Evolutionary conservation across 768 basidiomycete genomes (phyloP), one percentile per base, ranked within the genome.

Genomic region (Psilocybe cyanescens): DNA sequence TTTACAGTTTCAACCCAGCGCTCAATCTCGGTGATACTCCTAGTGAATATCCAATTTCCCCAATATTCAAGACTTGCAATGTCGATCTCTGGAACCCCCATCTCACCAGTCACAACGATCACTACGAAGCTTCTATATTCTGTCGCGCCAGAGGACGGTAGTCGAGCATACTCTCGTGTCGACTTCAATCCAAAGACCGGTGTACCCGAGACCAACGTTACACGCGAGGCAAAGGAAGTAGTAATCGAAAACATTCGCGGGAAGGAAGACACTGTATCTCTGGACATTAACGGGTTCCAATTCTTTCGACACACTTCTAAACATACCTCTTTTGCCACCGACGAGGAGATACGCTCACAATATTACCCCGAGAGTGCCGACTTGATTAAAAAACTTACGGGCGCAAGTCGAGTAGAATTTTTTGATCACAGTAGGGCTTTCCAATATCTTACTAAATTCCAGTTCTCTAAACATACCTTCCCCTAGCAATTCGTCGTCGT

Each of bases 291-390:
- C 2, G 84, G 85, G 4, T 87, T 85, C 71, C 79, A 81, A 65
- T 83, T 74, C 63, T 73, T 67, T 62, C 44, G 61, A 8, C 66
- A 67, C 35, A 69, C 82, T 0, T 69, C 83, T 0, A 77, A 80
- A 62, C 79, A 82, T 63, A 80, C 74, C 8, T 63, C 76, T 0
- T 88, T 89, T 71, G 61, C 62, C 0, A 75, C 81, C 58, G 83
- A 86, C 37, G 79, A 77, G 14, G 80, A 80, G 30, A 79, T 89
- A 37, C 64, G 76, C 65, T 66, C 64, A 48, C 82, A 81, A 51
- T 89, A 90, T 68, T 88, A 87, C 65, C 79, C 81, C 1, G 88
- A 89, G 71, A 82, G 81, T 63, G 74, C 78, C 11, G 82, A 83
- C 67, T 72, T 87, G 44, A 68, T 88, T 39, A 87, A 88, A 73